Evolutionary conservation across 2,329 filamentous ascomycete species (phyloP), one percentile per base, ranked within the genome.

Genomic region (Pseudocercospora musae): DNA sequence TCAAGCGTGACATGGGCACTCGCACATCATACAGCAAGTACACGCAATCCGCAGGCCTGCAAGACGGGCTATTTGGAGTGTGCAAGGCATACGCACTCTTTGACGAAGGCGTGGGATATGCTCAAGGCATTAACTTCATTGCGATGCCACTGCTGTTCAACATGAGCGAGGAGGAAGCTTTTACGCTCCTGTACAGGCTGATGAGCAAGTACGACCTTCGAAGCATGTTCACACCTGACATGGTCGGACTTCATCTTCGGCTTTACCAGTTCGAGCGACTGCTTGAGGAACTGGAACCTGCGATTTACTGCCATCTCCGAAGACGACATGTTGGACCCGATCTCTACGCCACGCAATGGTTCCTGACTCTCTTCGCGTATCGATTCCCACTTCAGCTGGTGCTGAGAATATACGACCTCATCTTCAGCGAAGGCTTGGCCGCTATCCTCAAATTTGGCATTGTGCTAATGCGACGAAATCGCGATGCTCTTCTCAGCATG

Each of bases 61-160:
- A 98, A 76, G 95, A 98, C 71, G 91, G 91, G 8, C 84, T 99
- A 9, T 98, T 96, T 77, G 93, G 93, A 40, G 87, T 99, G 37
- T 99, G 95, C 81, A 99, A 98, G 77, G 93, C 95, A 1, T 99
- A 99, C 78, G 95, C 95, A 13, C 82, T 99, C 29, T 98, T 93
- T 70, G 95, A 99, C 72, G 92, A 96, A 72, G 89, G 84, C 7
- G 95, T 99, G 37, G 94, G 95, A 31, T 99, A 99, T 76, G 94
- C 96, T 0, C 95, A 99, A 77, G 95, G 95, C 73, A 97, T 99
- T 90, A 99, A 98, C 74, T 99, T 99, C 73, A 86, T 99, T 63
- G 90, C 92, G 54, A 98, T 98, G 92, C 95, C 96, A 23, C 77
- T 99, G 18, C 81, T 99, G 1, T 97, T 99, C 79, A 98, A 97